These are phyloP conservation scores for Oryza punctata DNA, from an alignment of 176 grass and related monocot species.

Conservation along the genomic window DNA sequence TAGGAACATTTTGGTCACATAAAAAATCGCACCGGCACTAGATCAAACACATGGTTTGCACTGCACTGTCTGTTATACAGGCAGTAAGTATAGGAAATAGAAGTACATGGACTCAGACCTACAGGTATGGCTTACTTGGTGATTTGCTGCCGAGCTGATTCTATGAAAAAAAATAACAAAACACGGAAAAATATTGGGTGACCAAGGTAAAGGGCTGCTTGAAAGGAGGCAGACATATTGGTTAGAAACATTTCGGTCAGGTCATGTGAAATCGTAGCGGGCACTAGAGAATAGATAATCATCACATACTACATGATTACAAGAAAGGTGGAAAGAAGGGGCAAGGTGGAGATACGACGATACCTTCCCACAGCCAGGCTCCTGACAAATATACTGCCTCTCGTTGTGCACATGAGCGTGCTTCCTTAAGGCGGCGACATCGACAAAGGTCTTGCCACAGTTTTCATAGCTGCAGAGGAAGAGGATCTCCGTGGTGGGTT, in stretches of 20 bases:
- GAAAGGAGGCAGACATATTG: no score
- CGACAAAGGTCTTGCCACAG: conserved; percentile 75
- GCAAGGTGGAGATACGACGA: neutral
- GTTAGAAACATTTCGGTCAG: neutral
- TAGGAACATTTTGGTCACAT: no score
- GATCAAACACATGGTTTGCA: no score
- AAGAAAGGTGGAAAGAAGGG: neutral
- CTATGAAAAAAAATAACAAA: neutral
- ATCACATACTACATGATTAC: neutral
- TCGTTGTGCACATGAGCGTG: conserved; percentile 70
- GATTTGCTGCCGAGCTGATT: neutral
- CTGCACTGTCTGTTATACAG: neutral
- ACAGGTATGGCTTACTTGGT: neutral
- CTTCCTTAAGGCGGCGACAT: conserved; percentile 66
- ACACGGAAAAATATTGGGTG: no score
- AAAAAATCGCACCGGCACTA: no score
- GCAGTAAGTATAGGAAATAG: neutral
- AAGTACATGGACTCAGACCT: neutral
- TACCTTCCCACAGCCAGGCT: conserved; percentile 81
- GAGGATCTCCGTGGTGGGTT: conserved; percentile 71
- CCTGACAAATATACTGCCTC: conserved; percentile 68
- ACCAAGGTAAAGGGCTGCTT: no score
- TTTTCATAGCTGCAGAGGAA: conserved; percentile 85
- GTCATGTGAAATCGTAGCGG: neutral
- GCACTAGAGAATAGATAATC: neutral